Percentiles rank a stretch among this genome's conserved stretches.
phyloP scores from a whole-genome alignment of 192 early-diverging fungal species.

The Obelidium mucronatum region DNA sequence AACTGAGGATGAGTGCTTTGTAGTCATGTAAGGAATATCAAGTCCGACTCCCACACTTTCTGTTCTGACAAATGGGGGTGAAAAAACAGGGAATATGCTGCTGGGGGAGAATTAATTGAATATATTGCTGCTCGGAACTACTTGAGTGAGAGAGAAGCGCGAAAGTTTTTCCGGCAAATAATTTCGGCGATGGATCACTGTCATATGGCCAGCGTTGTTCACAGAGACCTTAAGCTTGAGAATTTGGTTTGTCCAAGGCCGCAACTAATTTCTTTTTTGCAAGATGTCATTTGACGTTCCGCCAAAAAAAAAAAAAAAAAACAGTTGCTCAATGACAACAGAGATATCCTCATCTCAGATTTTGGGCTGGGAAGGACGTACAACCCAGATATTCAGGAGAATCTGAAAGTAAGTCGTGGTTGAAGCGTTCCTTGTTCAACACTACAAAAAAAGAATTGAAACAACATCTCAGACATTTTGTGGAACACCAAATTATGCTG shows the following conservation, averaged over 20 bases:
- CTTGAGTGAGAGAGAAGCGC: slow-evolving; percentile 59
- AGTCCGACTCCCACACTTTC: neutral
- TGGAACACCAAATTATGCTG: slow-evolving; percentile 72
- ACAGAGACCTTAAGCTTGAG: slow-evolving; percentile 67
- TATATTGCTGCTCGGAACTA: slow-evolving; percentile 58
- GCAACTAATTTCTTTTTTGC: neutral
- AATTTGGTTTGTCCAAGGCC: slow-evolving; percentile 44
- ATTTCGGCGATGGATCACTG: slow-evolving; percentile 71
- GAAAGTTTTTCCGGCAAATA: slow-evolving; percentile 66
- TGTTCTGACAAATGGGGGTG: slow-evolving; percentile 23
- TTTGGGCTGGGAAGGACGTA: slow-evolving; percentile 67
- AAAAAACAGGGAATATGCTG: slow-evolving; percentile 64
- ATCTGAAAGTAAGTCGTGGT: slow-evolving; percentile 54
- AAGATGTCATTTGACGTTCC: no score
- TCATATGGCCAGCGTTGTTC: slow-evolving; percentile 67
- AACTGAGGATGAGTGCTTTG: slow-evolving; percentile 64
- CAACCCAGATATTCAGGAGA: slow-evolving; percentile 49
- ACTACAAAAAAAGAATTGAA: neutral
- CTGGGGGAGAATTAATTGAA: slow-evolving; percentile 68
- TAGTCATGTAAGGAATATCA: slow-evolving; percentile 62
- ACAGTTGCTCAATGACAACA: slow-evolving; percentile 52
- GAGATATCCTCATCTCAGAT: slow-evolving; percentile 64
- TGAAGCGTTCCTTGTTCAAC: no score
- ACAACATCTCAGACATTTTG: slow-evolving; percentile 61
- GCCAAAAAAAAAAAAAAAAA: neutral